Percentiles rank a stretch among this genome's conserved stretches.
These are phyloP conservation scores for Phenoliferia sp. DNA, from an alignment of 1,284 basidiomycete species.

Conservation along the genomic window DNA sequence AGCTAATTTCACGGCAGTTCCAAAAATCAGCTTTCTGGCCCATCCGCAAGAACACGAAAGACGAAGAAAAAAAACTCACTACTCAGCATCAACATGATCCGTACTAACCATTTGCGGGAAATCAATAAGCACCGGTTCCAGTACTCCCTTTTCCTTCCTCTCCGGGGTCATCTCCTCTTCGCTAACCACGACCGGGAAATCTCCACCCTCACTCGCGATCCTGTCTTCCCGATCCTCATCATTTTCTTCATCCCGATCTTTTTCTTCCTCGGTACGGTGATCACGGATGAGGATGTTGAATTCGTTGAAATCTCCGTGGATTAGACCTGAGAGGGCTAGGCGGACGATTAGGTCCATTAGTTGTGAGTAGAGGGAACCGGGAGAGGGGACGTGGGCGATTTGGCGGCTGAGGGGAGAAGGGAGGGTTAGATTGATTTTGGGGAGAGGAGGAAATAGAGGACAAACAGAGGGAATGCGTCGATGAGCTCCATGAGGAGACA, in stretches of 20 bases:
- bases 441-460: constrained; percentile 7
- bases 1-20: too few species aligned
- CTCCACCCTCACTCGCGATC: constrained; percentile 13
- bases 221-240: constrained; percentile 26
- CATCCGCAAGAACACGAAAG: background rate
- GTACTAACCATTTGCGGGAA: constrained; percentile 99
- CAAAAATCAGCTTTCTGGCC: constrained; percentile 64
- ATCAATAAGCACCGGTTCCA: constrained; percentile 87
- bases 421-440: background rate
- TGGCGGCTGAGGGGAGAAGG: constrained; percentile 60
- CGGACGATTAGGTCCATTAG: constrained; percentile 96
- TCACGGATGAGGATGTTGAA: constrained; percentile 92
- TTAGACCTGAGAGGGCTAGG: constrained; percentile 85
- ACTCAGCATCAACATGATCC: constrained; percentile 93
- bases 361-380: constrained; percentile 82
- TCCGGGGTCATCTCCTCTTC: constrained; percentile 52
- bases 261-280: constrained; percentile 31
- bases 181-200: constrained; percentile 23
- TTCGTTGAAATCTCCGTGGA: constrained; percentile 99
- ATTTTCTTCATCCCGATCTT: constrained; percentile 30
- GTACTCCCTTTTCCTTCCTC: constrained; percentile 19
- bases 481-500: constrained; percentile 94
- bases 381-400: constrained; percentile 73
- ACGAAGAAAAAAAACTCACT: constrained; percentile 52
- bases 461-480: constrained; percentile 89